Evolutionary conservation across 1,139 yeast genomes (phyloP).

Genomic region (Geotrichum bryndzae): DNA sequence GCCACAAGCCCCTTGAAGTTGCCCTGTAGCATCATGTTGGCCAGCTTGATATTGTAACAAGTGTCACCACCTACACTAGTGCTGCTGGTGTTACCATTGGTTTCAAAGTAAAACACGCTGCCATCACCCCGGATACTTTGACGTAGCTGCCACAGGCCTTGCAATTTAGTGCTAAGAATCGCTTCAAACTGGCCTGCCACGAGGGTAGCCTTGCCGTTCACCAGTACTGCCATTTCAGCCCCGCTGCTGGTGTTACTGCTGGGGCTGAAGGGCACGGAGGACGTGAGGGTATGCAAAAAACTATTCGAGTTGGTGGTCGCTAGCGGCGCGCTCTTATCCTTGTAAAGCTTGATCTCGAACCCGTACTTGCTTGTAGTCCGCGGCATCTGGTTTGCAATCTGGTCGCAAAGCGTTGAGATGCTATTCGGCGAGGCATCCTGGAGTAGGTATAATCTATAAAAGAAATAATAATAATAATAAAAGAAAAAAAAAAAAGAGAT

Average conservation of each 20-base stretch:
- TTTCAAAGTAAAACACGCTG: slow-evolving; percentile 44
- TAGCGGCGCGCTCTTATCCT: slow-evolving; percentile 45
- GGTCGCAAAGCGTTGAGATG: slow-evolving; percentile 61
- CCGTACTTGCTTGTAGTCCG: slow-evolving; percentile 55
- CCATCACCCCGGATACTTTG: slow-evolving; percentile 79
- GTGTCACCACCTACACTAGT: background rate
- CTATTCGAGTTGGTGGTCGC: slow-evolving; percentile 2
- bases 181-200: slow-evolving; percentile 33
- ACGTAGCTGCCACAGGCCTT: slow-evolving; percentile 64
- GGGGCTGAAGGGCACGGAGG: slow-evolving; percentile 1
- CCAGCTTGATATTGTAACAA: slow-evolving; percentile 45
- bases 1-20: slow-evolving; percentile 63
- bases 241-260: slow-evolving; percentile 19
- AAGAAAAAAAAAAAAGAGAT: background rate
- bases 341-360: slow-evolving; percentile 56
- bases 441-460: slow-evolving; percentile 45
- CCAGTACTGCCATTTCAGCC: slow-evolving; percentile 48
- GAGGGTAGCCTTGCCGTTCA: slow-evolving; percentile 37
- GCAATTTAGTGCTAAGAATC: slow-evolving; percentile 47
- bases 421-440: slow-evolving; percentile 58
- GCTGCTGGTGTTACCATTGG: slow-evolving; percentile 19
- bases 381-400: slow-evolving; percentile 58
- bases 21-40: slow-evolving; percentile 71
- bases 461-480: background rate
- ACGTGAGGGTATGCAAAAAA: slow-evolving; percentile 12